Conservation (phyloP, 176 grass and related monocot species). For the Aegilops umbellulata region DNA sequence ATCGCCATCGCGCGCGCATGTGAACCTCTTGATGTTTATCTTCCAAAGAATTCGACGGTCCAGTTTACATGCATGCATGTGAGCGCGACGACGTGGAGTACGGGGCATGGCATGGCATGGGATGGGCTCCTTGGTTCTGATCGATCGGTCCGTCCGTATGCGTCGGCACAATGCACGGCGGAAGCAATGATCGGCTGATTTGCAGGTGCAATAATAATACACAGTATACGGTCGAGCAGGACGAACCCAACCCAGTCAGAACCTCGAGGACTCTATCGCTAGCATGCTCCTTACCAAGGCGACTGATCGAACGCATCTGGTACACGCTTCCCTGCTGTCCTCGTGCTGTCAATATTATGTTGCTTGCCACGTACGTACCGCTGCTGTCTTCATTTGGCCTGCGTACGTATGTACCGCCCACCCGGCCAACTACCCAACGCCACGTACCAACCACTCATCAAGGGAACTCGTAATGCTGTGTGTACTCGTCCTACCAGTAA, state of each 20-base stretch:
- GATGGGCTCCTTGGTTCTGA: not conserved
- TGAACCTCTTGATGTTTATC: not conserved
- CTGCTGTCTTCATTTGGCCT: not conserved
- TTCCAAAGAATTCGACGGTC: not conserved
- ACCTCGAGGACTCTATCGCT: not conserved
- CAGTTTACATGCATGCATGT: not conserved
- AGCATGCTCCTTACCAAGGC: slow-evolving; percentile 36
- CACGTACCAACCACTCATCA: no score
- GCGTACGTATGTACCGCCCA: not conserved
- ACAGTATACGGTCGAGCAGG: no score
- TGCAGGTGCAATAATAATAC: not conserved
- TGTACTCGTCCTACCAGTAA: no score
- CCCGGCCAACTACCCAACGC: not conserved
- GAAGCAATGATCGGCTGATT: not conserved
- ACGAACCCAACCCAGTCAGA: no score
- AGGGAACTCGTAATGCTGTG: no score
- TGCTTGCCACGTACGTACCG: slow-evolving; percentile 15
- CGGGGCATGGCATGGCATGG: not conserved
- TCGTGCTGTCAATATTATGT: slow-evolving; percentile 12
- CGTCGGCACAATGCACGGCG: not conserved
- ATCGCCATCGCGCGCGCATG: not conserved
- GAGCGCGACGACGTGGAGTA: not conserved
- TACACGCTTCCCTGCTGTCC: not conserved
- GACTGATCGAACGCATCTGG: not conserved
- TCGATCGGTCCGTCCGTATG: no score